Percentiles rank a stretch among this genome's conserved stretches.
phyloP scores from a whole-genome alignment of 176 grass and related monocot species.

The Carex myosuroides region DNA sequence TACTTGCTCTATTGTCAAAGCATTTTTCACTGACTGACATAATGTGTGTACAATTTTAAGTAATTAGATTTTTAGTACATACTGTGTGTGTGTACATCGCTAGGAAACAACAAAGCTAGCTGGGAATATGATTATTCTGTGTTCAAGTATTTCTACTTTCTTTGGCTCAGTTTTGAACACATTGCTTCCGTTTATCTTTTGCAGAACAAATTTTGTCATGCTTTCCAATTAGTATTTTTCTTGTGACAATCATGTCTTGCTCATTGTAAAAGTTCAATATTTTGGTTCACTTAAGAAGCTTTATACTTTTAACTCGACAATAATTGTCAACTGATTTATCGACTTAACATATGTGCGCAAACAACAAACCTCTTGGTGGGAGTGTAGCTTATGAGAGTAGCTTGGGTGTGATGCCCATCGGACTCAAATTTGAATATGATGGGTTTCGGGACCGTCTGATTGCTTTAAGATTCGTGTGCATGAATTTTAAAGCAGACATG shows the following conservation, averaged over 20 bases:
- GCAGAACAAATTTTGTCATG: background rate
- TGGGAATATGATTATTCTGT: background rate
- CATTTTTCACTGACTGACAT: constrained; percentile 13
- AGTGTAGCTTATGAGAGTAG: background rate
- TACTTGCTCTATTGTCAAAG: background rate
- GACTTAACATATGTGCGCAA: background rate
- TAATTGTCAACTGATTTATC: background rate
- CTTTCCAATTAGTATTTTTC: background rate
- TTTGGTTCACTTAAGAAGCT: background rate
- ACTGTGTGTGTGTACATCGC: background rate
- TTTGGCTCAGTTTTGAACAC: background rate
- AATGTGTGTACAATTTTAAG: constrained; percentile 24
- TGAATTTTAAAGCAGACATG: no score
- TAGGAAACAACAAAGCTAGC: background rate
- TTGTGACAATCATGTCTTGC: background rate
- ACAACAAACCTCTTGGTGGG: background rate
- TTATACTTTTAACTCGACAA: background rate
- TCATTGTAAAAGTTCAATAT: background rate
- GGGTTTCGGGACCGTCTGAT: no score
- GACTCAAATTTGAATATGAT: no score
- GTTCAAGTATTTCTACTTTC: background rate
- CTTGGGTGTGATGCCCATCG: no score
- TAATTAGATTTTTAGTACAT: constrained; percentile 28
- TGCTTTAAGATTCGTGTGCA: no score
- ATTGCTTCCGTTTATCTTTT: background rate